phyloP scores from a whole-genome alignment of 1,139 yeast genomes.

The Protomyces inouyei region DNA sequence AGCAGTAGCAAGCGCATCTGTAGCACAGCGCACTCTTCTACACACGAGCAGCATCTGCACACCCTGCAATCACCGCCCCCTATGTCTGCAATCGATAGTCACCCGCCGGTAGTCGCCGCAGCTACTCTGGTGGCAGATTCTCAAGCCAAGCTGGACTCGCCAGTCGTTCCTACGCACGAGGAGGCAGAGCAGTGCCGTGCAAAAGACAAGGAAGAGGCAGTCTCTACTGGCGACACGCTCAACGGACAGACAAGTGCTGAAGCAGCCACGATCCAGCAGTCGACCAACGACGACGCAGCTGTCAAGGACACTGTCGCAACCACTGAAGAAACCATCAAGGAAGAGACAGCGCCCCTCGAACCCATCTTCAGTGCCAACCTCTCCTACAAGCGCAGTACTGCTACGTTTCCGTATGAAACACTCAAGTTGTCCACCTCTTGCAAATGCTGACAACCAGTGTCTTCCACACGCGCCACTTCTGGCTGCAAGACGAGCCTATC shows the following conservation, averaged over 20 bases:
- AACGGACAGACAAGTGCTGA: not conserved
- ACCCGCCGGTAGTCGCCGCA: not conserved
- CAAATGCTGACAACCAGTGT: constrained; percentile 1
- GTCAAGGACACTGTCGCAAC: not conserved
- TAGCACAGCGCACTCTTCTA: too few species aligned
- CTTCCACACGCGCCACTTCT: constrained; percentile 16
- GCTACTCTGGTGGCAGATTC: not conserved
- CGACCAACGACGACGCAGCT: not conserved
- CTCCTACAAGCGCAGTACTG: constrained; percentile 13
- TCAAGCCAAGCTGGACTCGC: not conserved
- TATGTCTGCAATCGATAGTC: not conserved
- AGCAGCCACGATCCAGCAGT: not conserved
- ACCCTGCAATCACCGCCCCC: too few species aligned
- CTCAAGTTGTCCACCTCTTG: too few species aligned
- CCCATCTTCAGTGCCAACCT: constrained; percentile 1
- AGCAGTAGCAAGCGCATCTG: too few species aligned
- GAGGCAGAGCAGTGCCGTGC: not conserved
- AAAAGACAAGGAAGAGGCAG: not conserved
- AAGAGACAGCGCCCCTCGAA: not conserved
- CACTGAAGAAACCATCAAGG: not conserved
- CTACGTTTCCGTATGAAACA: constrained; percentile 20
- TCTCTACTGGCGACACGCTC: not conserved
- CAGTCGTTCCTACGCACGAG: not conserved
- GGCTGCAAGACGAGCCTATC: constrained; percentile 6
- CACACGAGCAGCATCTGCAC: too few species aligned